phyloP scores from a whole-genome alignment of 371 early-diverging fungal genomes.

The Apophysomyces ossiformis region DNA sequence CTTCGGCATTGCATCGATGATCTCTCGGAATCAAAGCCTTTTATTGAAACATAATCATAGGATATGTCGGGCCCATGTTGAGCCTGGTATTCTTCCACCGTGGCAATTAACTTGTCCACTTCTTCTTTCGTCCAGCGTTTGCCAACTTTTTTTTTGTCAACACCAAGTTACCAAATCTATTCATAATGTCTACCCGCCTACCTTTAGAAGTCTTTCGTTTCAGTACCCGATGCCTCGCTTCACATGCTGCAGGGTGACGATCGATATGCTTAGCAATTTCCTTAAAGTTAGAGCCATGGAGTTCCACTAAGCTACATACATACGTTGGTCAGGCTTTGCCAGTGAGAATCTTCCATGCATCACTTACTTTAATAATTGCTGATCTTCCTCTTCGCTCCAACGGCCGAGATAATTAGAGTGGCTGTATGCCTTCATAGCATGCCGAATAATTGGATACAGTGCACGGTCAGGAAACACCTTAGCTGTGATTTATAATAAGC shows the following conservation, averaged over 20 bases:
- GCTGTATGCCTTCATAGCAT: slow-evolving; percentile 3
- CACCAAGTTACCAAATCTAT: not conserved
- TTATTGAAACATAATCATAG: not conserved
- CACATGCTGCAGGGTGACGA: slow-evolving; percentile 1
- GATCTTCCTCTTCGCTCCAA: slow-evolving; percentile 15
- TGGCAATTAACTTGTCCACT: not conserved
- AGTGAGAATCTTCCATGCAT: not conserved
- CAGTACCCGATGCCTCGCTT: not conserved
- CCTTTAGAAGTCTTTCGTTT: not conserved
- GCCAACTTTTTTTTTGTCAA: not conserved
- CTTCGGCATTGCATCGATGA: slow-evolving; percentile 1
- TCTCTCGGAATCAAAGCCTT: not conserved
- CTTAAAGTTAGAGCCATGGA: not conserved
- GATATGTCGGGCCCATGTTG: not conserved
- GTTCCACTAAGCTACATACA: not conserved
- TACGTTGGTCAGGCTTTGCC: not conserved
- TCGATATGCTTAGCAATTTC: not conserved
- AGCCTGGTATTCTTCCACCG: not conserved
- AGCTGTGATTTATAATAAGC: slow-evolving; percentile 3
- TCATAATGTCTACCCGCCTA: not conserved
- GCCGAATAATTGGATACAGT: not conserved
- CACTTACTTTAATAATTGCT: slow-evolving; percentile 18
- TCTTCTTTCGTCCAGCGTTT: not conserved
- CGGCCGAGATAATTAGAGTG: slow-evolving; percentile 5
- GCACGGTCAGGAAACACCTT: slow-evolving; percentile 19